phyloP scores from a whole-genome alignment of 495 filamentous ascomycete species.

The Hyaloscypha finlandica region DNA sequence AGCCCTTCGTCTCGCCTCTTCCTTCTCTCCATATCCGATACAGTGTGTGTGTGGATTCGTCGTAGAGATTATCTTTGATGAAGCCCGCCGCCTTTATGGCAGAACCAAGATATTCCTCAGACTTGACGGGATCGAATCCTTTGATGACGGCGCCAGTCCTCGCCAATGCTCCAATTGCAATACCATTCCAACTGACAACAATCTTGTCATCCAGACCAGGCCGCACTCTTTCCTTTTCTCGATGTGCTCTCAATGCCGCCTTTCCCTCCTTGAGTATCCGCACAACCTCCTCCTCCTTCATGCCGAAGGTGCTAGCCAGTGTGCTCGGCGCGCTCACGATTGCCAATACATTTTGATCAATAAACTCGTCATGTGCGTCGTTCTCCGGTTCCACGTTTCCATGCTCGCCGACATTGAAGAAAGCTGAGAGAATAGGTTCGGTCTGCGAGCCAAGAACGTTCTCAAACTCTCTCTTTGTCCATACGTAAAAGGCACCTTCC shows the following conservation, averaged over 20 bases:
- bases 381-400: constrained; percentile 85
- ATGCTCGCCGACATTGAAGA: constrained; percentile 84
- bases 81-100: constrained; percentile 74
- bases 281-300: constrained; percentile 71
- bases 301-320: constrained; percentile 76
- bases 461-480: constrained; percentile 87
- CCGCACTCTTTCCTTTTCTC: constrained; percentile 72
- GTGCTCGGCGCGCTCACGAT: constrained; percentile 57
- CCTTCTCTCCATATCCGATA: constrained; percentile 79
- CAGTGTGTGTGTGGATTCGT: constrained; percentile 60
- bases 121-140: constrained; percentile 57
- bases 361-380: constrained; percentile 91
- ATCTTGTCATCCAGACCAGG: constrained; percentile 94
- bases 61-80: constrained; percentile 77
- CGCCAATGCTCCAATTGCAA: constrained; percentile 82
- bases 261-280: constrained; percentile 68
- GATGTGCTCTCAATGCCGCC: constrained; percentile 69
- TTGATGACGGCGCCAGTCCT: constrained; percentile 69
- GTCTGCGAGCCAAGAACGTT: constrained; percentile 71
- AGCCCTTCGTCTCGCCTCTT: constrained; percentile 67
- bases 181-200: constrained; percentile 83
- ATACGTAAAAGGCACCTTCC: constrained; percentile 94
- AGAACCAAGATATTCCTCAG: constrained; percentile 58
- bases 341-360: constrained; percentile 70
- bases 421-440: constrained; percentile 73